Base-by-base conservation (phyloP, 306 rosid genomes). In the Cucurbita maxima region DNA sequence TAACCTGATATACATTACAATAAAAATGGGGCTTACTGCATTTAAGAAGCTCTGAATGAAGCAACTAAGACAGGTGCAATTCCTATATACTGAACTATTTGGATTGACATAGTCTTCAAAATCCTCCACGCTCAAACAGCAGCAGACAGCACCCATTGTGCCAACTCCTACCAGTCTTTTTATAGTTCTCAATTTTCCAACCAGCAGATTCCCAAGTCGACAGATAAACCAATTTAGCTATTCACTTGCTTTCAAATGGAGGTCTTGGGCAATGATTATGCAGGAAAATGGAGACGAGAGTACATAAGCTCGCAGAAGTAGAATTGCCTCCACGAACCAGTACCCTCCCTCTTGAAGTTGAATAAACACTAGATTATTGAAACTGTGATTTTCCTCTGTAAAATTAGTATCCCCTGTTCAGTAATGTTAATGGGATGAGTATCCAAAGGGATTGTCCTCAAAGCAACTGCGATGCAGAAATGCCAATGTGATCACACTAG, bases 71-170 rank as follows among this genome's bases (percentile, higher is more conserved):
- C 97, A 94, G 44, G 71, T 54, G 36, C 98, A 94, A 82, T 90
- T 85, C 87, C 98, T 86, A 77, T 80, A 85, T 5, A 82, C 82
- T 68, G 90, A 73, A 84, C 87, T 86, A 81, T 83, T 88, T 53
- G 96, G 98, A 86, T 90, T 90, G 58, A 89, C 84, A 83, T 89
- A 90, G 76, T 87, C 98, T 83, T 90, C 98, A 9, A 85, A 82
- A 75, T 85, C 83, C 6, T 89, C 89, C 53, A 62, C 79, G 62
- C 83, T 85, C 79, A 94, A 75, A 81, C 98, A 94, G 80, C 98
- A 87, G 81, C 96, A 94, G 75, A 90, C 97, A 59, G 98, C 81
- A 76, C 98, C 98, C 98, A 94, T 94, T 71, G 59, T 82, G 87
- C 87, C 83, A 76, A 86, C 82, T 75, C 79, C 75, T 58, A 77